Evolutionary conservation across 306 rosid genomes (phyloP).

Genomic region (Calophaca sinica): DNA sequence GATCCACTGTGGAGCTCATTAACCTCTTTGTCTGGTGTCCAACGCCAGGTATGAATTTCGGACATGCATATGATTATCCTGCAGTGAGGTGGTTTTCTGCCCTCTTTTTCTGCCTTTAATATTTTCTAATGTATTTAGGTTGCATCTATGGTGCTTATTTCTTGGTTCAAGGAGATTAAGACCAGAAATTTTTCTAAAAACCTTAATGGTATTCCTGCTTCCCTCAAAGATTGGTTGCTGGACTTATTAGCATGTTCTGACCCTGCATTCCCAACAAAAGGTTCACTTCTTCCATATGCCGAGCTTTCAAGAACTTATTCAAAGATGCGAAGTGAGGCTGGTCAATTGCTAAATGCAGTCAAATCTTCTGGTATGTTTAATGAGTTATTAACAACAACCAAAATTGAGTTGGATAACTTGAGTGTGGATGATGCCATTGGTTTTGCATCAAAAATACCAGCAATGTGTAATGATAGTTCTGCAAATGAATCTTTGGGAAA

Average conservation of each 20-base stretch:
- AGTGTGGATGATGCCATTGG: slow-evolving; percentile 82
- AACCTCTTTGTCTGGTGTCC: slow-evolving; percentile 82
- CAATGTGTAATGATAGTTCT: slow-evolving; percentile 54
- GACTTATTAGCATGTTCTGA: slow-evolving; percentile 84
- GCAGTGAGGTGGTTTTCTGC: slow-evolving; percentile 8
- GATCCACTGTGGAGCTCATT: slow-evolving; percentile 81
- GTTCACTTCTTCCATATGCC: slow-evolving; percentile 76
- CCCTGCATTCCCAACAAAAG: slow-evolving; percentile 90
- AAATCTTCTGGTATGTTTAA: slow-evolving; percentile 63
- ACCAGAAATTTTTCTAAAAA: slow-evolving; percentile 43
- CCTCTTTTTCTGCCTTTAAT: slow-evolving; percentile 26
- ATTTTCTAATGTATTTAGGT: slow-evolving; percentile 60
- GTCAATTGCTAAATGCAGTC: slow-evolving; percentile 69
- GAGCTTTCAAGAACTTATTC: slow-evolving; percentile 95
- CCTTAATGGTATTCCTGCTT: slow-evolving; percentile 50
- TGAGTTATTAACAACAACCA: slow-evolving; percentile 54
- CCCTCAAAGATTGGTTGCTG: slow-evolving; percentile 79
- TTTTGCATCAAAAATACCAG: slow-evolving; percentile 86
- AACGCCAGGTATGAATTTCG: slow-evolving; percentile 75
- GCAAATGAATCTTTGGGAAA: slow-evolving; percentile 60
- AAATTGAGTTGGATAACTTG: slow-evolving; percentile 72
- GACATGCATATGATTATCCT: slow-evolving; percentile 26
- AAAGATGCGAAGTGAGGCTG: slow-evolving; percentile 91
- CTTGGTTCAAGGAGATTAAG: slow-evolving; percentile 89
- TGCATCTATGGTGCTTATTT: slow-evolving; percentile 86